These are phyloP conservation scores for Amanita rubescens DNA, from an alignment of 768 basidiomycete genomes.

Conservation along the genomic window DNA sequence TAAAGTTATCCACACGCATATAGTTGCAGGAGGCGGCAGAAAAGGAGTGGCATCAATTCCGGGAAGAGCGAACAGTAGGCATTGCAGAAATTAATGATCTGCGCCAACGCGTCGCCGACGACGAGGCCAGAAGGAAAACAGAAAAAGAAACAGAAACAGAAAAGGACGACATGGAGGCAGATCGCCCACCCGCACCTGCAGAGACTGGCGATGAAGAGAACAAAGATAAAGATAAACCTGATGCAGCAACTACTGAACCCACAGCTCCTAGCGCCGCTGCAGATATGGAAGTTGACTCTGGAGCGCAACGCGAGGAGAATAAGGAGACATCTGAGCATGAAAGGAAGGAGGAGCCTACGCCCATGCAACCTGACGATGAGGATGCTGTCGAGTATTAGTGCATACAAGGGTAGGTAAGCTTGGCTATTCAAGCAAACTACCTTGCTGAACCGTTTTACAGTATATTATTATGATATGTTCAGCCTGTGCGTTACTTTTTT, in stretches of 20 bases:
- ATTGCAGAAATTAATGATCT: slow-evolving; percentile 57
- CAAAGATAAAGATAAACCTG: slow-evolving; percentile 9
- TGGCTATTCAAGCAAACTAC: background rate
- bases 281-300: slow-evolving; percentile 35
- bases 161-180: slow-evolving; percentile 34
- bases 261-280: slow-evolving; percentile 14
- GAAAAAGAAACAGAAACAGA: slow-evolving; percentile 23
- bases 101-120: slow-evolving; percentile 58
- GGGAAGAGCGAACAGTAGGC: slow-evolving; percentile 47
- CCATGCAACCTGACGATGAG: slow-evolving; percentile 64
- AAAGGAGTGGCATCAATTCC: slow-evolving; percentile 63
- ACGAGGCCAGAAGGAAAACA: slow-evolving; percentile 45
- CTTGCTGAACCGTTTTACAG: background rate
- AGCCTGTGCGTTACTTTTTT: slow-evolving; percentile 25
- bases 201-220: slow-evolving; percentile 13
- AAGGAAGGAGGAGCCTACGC: slow-evolving; percentile 45
- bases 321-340: slow-evolving; percentile 35
- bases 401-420: slow-evolving; percentile 12
- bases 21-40: slow-evolving; percentile 58
- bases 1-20: slow-evolving; percentile 3
- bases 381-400: slow-evolving; percentile 75
- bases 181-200: slow-evolving; percentile 15
- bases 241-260: background rate
- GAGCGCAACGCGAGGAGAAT: slow-evolving; percentile 21
- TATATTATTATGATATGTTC: slow-evolving; percentile 13